Base-by-base conservation (phyloP, 225 moss, liverwort and hornwort genomes). In the Marchantia paleacea region DNA sequence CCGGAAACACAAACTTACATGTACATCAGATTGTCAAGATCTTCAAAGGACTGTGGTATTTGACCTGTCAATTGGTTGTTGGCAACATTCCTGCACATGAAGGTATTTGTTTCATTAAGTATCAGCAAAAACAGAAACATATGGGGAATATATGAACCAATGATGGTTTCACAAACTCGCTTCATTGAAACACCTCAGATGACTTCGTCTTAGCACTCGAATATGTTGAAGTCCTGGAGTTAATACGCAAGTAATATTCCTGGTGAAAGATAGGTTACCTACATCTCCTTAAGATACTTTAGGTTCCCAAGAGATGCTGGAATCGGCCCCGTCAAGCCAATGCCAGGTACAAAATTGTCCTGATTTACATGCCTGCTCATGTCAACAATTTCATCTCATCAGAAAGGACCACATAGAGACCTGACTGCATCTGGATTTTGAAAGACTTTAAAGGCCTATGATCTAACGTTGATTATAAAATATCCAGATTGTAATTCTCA, bases 61-160 rank as follows among this genome's bases (percentile, higher is more conserved):
- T 51, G 73, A 24, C 64, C 73, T 19, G 72, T 79, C 65, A 83
- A 66, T 14, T 74, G 7, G 66, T 79, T 79, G 55, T 66, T 78
- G n/a, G 72, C 78, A 10, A 83, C 2, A 47, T 83, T 62, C 65
- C 78, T 83, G 82, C 64, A 63, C 48, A 73, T 39, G 39, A 18
- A 49, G 13, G 20, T 7, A n/a, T 22, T 53, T 7, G 9, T 31
- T 39, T 20, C 15, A 12, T 31, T 11, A 0, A 28, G 47, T 68
- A 31, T 68, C 68, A 68, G 12, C 39, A 31, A 29, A 28, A 15
- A 31, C 30, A 57, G 19, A 57, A 57, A 39, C 39, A 39, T 39
- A 39, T 5, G 5, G 5, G 39, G 39, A 39, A 39, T 39, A 39
- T 39, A 39, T 5, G 39, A 39, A 39, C 5, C 2, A 39, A 39